phyloP scores from a whole-genome alignment of 139 green algal genomes.

The Trebouxia sp. region DNA sequence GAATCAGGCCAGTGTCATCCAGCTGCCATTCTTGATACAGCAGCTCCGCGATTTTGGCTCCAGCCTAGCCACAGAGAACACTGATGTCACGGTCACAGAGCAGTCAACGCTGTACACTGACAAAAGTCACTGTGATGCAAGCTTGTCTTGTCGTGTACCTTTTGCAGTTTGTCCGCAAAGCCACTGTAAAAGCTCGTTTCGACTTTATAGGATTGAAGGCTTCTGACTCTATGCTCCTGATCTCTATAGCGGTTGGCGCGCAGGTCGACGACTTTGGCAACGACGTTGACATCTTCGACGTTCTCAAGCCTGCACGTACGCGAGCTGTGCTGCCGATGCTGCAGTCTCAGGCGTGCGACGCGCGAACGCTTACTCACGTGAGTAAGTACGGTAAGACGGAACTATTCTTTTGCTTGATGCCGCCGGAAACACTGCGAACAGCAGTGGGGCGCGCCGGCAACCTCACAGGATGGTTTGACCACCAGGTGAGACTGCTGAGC shows the following conservation, averaged over 20 bases:
- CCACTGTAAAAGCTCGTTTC: background rate
- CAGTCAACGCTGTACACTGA: no score
- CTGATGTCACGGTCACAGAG: no score
- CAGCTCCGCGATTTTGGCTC: background rate
- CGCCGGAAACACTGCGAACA: background rate
- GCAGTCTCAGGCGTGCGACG: no score
- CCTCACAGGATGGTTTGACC: background rate
- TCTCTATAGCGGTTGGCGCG: background rate
- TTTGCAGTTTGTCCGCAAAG: background rate
- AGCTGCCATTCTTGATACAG: background rate
- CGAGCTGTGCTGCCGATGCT: no score
- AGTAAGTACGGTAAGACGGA: background rate
- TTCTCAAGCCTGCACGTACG: background rate
- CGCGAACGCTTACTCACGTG: background rate
- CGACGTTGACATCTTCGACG: background rate
- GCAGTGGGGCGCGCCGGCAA: background rate
- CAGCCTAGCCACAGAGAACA: background rate
- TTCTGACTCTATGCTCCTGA: conserved; percentile 7
- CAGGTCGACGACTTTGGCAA: conserved; percentile 1
- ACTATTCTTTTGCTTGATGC: conserved; percentile 14
- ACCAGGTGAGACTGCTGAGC: background rate
- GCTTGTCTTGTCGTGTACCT: background rate
- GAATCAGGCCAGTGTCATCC: background rate
- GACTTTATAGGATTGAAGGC: conserved; percentile 2
- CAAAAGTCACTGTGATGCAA: no score